Conservation (phyloP, 2,329 filamentous ascomycete genomes). For the Pestalotiopsis sp. region DNA sequence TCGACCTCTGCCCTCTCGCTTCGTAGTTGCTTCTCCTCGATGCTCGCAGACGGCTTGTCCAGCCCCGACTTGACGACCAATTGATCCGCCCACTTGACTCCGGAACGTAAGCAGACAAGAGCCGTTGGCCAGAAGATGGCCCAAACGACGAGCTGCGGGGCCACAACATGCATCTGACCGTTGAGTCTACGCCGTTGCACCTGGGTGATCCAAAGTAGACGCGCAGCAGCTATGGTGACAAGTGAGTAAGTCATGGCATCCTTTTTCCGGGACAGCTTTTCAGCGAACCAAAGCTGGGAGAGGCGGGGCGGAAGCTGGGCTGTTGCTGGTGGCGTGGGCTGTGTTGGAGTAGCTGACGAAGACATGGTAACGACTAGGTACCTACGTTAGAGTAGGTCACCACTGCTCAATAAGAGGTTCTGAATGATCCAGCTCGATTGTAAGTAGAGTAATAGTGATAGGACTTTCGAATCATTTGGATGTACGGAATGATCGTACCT, state of each 20-base stretch:
- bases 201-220: slow-evolving; percentile 8
- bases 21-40: background rate
- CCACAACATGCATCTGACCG: background rate
- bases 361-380: background rate
- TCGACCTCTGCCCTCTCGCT: slow-evolving; percentile 1
- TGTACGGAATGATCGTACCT: background rate
- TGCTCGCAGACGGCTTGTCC: background rate
- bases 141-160: slow-evolving; percentile 14
- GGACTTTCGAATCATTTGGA: background rate
- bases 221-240: background rate
- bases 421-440: background rate
- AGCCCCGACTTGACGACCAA: slow-evolving; percentile 8
- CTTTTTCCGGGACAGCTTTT: slow-evolving; percentile 10
- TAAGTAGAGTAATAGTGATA: background rate
- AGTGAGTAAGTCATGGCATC: slow-evolving; percentile 8
- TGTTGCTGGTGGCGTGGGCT: background rate
- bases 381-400: background rate
- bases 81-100: slow-evolving; percentile 12
- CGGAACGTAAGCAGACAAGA: slow-evolving; percentile 7
- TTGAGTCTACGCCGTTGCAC: background rate
- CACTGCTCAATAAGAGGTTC: too few relatives aligned
- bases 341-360: background rate
- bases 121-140: slow-evolving; percentile 15
- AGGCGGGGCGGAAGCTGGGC: slow-evolving; percentile 7
- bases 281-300: slow-evolving; percentile 10